A percentile compares a stretch with the other conserved stretches of the same genome.
phyloP scores from a whole-genome alignment of 2,329 filamentous ascomycete species.

The Fusarium cicatricum region DNA sequence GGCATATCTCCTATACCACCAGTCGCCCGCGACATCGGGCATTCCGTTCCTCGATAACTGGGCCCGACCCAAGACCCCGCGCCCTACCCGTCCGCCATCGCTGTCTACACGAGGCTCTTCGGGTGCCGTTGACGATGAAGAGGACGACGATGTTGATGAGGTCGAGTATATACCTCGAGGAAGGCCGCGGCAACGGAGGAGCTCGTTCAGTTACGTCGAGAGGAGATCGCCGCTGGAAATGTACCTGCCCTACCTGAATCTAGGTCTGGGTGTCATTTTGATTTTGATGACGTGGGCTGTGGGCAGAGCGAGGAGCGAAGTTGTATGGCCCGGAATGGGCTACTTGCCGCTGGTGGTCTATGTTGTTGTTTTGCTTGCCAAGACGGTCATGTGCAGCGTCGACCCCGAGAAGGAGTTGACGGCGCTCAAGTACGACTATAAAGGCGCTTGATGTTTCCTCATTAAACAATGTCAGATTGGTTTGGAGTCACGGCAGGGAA shows the following conservation, averaged over 20 bases:
- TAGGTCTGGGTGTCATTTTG: slow-evolving; percentile 63
- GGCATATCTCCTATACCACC: slow-evolving; percentile 65
- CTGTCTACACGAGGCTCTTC: slow-evolving; percentile 27
- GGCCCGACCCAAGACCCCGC: slow-evolving; percentile 42
- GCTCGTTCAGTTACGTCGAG: slow-evolving; percentile 34
- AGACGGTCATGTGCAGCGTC: slow-evolving; percentile 72
- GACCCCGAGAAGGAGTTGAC: slow-evolving; percentile 73
- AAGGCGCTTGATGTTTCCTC: slow-evolving; percentile 62
- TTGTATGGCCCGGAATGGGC: slow-evolving; percentile 55
- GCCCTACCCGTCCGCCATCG: slow-evolving; percentile 37
- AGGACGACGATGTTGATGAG: slow-evolving; percentile 30
- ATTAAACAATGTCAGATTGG: not conserved
- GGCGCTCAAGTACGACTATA: slow-evolving; percentile 70
- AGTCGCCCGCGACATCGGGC: slow-evolving; percentile 65
- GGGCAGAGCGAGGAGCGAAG: slow-evolving; percentile 44
- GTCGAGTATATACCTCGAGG: slow-evolving; percentile 17
- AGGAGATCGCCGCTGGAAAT: slow-evolving; percentile 59
- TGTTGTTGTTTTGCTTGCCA: slow-evolving; percentile 65
- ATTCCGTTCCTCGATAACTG: slow-evolving; percentile 59
- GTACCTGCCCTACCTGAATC: slow-evolving; percentile 69
- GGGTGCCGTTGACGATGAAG: slow-evolving; percentile 20
- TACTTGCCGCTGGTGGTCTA: slow-evolving; percentile 67
- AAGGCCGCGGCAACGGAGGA: slow-evolving; percentile 28
- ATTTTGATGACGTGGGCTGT: slow-evolving; percentile 54
- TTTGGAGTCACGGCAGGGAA: not conserved